Percentiles rank a stretch among this genome's conserved stretches.
phyloP scores from a whole-genome alignment of 345 rosid species.

The Melaleuca alternifolia region DNA sequence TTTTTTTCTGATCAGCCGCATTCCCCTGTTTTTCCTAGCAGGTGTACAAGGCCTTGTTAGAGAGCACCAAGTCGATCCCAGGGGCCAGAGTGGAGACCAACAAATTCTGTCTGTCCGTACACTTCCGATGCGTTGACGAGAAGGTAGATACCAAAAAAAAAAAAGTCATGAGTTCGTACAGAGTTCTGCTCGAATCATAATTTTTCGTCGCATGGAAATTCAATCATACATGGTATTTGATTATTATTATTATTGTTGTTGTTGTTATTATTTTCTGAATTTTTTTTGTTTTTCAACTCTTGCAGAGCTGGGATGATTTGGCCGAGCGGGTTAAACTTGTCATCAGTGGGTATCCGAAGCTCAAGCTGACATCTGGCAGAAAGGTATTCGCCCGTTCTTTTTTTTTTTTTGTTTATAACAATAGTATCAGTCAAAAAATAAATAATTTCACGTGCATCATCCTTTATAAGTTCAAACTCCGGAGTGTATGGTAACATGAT shows the following conservation, averaged over 20 bases:
- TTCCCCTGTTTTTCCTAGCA: conserved; percentile 4
- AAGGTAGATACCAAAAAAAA: conserved; percentile 27
- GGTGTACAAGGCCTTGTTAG: conserved; percentile 40
- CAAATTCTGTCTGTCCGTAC: conserved; percentile 92
- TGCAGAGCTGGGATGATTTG: conserved; percentile 61
- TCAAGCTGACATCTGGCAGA: conserved; percentile 64
- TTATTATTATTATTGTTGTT: too few species aligned
- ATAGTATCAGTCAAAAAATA: background rate
- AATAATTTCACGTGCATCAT: background rate
- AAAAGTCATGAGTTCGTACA: background rate
- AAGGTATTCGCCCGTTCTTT: conserved; percentile 31
- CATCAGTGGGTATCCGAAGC: conserved; percentile 55
- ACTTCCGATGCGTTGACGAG: conserved; percentile 88
- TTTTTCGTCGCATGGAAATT: background rate
- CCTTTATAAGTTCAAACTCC: background rate
- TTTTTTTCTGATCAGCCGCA: background rate
- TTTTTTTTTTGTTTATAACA: background rate
- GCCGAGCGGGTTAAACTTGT: conserved; percentile 58
- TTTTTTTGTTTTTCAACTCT: background rate
- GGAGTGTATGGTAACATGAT: background rate
- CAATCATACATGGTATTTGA: background rate
- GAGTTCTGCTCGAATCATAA: background rate
- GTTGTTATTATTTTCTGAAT: too few species aligned
- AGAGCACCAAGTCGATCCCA: conserved; percentile 57
- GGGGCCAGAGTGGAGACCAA: conserved; percentile 87